phyloP scores from a whole-genome alignment of 805 yeast species.

The Ogataea philodendri region DNA sequence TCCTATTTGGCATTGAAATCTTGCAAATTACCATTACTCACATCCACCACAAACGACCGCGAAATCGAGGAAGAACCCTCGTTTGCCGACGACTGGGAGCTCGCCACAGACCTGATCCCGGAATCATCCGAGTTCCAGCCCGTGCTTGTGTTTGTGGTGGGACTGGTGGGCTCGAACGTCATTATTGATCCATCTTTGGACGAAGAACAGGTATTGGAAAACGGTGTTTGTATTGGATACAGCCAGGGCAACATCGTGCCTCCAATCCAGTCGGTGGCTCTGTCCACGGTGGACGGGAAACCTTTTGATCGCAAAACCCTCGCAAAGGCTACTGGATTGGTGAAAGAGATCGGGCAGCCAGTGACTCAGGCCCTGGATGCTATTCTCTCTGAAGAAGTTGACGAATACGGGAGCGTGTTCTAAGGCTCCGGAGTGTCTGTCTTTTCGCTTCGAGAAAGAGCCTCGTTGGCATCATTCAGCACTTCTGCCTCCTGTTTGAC shows the following conservation, averaged over 20 bases:
- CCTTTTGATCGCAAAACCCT: constrained; percentile 53
- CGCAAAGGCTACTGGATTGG: constrained; percentile 53
- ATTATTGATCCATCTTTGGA: constrained; percentile 84
- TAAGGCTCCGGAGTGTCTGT: constrained; percentile 19
- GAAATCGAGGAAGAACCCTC: constrained; percentile 86
- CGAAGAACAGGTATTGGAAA: constrained; percentile 85
- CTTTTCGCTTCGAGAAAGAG: constrained; percentile 14
- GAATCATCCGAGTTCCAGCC: constrained; percentile 49
- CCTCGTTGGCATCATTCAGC: constrained; percentile 41
- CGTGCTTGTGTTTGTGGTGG: constrained; percentile 74
- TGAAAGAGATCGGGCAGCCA: constrained; percentile 57
- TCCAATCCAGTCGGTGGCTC: constrained; percentile 68
- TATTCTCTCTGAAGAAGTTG: constrained; percentile 40
- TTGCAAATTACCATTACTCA: constrained; percentile 69
- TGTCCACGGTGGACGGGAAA: constrained; percentile 49
- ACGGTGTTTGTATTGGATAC: constrained; percentile 76
- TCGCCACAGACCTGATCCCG: constrained; percentile 46
- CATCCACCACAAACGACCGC: constrained; percentile 61
- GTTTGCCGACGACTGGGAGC: constrained; percentile 84
- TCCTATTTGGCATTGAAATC: constrained; percentile 77
- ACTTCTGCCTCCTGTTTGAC: constrained; percentile 42
- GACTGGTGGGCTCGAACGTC: constrained; percentile 66
- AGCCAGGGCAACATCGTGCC: constrained; percentile 63
- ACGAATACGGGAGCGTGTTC: constrained; percentile 21
- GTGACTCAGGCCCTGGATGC: constrained; percentile 59